Evolutionary conservation across 148 eudicot species (phyloP).

Genomic region (Camellia japonica): DNA sequence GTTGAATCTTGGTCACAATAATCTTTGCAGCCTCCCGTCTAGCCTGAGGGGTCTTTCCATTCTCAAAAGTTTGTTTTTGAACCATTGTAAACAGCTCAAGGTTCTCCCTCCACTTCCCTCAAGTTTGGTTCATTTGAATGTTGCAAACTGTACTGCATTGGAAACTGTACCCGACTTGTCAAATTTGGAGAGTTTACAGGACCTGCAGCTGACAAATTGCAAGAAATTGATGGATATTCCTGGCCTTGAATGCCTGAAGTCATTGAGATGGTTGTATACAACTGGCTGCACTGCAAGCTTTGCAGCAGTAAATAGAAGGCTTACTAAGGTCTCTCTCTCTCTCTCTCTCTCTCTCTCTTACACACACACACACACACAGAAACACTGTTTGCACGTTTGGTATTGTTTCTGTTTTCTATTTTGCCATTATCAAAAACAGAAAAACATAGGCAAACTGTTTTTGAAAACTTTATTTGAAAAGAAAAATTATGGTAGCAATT

Average conservation of each 20-base stretch:
- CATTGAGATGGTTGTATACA: constrained; percentile 51
- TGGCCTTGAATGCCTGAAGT: constrained; percentile 50
- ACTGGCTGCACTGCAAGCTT: constrained; percentile 43
- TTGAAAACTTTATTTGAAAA: too few relatives aligned
- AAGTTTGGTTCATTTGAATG: constrained; percentile 41
- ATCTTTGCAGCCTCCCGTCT: constrained; percentile 45
- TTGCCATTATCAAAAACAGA: too few relatives aligned
- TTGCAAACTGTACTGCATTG: constrained; percentile 46
- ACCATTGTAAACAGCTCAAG: constrained; percentile 44
- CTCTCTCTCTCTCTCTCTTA: background rate
- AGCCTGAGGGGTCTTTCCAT: constrained; percentile 37
- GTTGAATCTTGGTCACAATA: constrained; percentile 48
- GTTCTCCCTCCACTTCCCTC: constrained; percentile 57
- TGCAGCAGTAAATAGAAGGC: constrained; percentile 26
- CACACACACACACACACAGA: background rate
- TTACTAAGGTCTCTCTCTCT: constrained; percentile 32
- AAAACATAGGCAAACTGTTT: too few relatives aligned
- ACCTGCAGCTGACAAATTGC: constrained; percentile 51
- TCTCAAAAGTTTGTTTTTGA: constrained; percentile 35
- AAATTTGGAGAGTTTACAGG: constrained; percentile 41
- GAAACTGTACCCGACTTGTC: constrained; percentile 44
- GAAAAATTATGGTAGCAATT: too few relatives aligned
- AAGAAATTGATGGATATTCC: constrained; percentile 40
- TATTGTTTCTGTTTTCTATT: too few relatives aligned
- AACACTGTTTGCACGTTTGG: too few relatives aligned